phyloP scores from a whole-genome alignment of 2,329 filamentous ascomycete species.

The Talaromyces sp. region DNA sequence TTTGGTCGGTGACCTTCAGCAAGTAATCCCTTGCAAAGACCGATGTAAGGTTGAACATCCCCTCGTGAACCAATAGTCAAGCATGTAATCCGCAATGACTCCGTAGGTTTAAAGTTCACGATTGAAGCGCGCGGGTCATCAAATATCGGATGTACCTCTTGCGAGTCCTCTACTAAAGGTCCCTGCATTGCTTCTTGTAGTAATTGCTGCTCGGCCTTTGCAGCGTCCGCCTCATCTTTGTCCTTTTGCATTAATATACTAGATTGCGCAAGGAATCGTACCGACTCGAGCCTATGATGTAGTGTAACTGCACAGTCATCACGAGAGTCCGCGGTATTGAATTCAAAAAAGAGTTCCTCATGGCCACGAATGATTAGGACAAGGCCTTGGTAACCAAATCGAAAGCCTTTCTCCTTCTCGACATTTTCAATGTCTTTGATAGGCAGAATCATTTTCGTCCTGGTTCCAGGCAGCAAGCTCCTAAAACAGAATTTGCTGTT shows the following conservation, averaged over 20 bases:
- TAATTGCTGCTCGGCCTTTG: slow-evolving; percentile 76
- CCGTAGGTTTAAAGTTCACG: slow-evolving; percentile 82
- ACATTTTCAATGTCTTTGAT: slow-evolving; percentile 90
- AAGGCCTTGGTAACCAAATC: slow-evolving; percentile 84
- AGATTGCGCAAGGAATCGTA: slow-evolving; percentile 68
- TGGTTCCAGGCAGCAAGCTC: slow-evolving; percentile 81
- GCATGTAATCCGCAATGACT: slow-evolving; percentile 81
- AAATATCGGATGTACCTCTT: slow-evolving; percentile 70
- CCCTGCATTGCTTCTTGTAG: slow-evolving; percentile 69
- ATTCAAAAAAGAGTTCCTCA: slow-evolving; percentile 96
- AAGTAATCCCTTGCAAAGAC: slow-evolving; percentile 84
- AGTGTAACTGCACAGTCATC: slow-evolving; percentile 88
- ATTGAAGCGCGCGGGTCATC: slow-evolving; percentile 87
- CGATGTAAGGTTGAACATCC: slow-evolving; percentile 97
- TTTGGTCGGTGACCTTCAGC: slow-evolving; percentile 81
- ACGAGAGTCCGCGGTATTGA: slow-evolving; percentile 70
- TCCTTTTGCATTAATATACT: slow-evolving; percentile 67
- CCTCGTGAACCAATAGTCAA: slow-evolving; percentile 93
- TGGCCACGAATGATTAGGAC: slow-evolving; percentile 91
- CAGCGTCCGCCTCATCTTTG: slow-evolving; percentile 67
- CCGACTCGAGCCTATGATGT: slow-evolving; percentile 71
- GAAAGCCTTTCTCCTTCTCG: slow-evolving; percentile 91
- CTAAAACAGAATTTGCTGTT: slow-evolving; percentile 87
- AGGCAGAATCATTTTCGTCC: slow-evolving; percentile 88
- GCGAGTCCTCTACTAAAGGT: slow-evolving; percentile 38